Evolutionary conservation across 2,329 filamentous ascomycete species (phyloP), one percentile per base, ranked within the genome.

Genomic region (Penicillium sp.): DNA sequence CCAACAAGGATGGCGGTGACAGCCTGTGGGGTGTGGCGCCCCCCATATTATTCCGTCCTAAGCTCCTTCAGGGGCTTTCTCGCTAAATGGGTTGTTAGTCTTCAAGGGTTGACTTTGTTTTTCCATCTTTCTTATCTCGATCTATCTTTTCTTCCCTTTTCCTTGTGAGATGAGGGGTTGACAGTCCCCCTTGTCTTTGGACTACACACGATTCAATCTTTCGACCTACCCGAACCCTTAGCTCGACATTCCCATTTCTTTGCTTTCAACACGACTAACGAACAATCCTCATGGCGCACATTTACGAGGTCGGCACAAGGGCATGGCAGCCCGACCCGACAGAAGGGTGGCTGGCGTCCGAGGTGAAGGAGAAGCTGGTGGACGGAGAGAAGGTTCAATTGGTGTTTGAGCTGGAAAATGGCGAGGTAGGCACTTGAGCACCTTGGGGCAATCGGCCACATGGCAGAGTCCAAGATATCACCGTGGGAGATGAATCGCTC

Each of bases 301-400:
- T 85, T 73, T 97, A 95, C 80, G 92, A 97, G 82, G 86, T 97
- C 72, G 94, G 93, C 72, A 97, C 93, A 69, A 87, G 91, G 84
- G 94, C 92, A 73, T 99, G 94, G 94, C 94, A 97, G 84, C 92
- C 94, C 67, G 94, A 99, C 81, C 80, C 85, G 74, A 90, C 90
- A 58, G 93, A 99, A 77, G 94, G 94, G 78, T 99, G 94, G 93
- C 86, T 99, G 75, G 89, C 92, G 72, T 97, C 94, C 44, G 92
- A 97, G 82, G 89, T 99, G 67, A 82, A 88, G 73, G 88, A 89
- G 77, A 97, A 94, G 82, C 83, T 84, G 53, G 79, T 90, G 62
- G 83, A 94, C 71, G 94, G 92, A 58, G 84, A 91, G 70, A 97
- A 96, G 73, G 89, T 93, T 69, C 88, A 83, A 72, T 83, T 99